Percentiles rank a stretch among this genome's conserved stretches.
phyloP scores from a whole-genome alignment of 345 rosid genomes.

The Lepidium aucheri region DNA sequence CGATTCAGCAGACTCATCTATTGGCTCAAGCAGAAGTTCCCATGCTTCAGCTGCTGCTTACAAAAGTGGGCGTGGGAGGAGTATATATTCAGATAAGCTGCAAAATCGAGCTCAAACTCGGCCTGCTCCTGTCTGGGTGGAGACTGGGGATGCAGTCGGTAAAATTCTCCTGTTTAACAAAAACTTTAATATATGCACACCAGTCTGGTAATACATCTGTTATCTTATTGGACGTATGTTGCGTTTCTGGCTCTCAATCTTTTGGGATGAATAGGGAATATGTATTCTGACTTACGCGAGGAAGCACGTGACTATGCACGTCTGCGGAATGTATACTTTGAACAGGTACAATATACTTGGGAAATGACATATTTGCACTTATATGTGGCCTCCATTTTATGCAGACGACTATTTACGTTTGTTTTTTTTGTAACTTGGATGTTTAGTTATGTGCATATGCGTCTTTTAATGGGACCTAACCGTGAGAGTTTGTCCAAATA shows the following conservation, averaged over 20 bases:
- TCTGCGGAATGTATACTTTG: conserved; percentile 75
- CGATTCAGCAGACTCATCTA: conserved; percentile 57
- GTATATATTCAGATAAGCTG: conserved; percentile 52
- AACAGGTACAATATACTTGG: conserved; percentile 53
- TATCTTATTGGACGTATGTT: background rate
- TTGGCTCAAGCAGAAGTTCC: conserved; percentile 81
- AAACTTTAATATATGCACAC: background rate
- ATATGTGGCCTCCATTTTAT: background rate
- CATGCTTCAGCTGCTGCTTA: conserved; percentile 46
- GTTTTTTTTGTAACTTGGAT: background rate
- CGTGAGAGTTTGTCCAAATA: background rate
- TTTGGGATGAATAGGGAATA: conserved; percentile 62
- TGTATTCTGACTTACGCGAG: conserved; percentile 82
- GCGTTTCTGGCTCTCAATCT: conserved; percentile 32
- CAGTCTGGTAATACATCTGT: conserved; percentile 22
- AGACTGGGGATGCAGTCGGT: conserved; percentile 99
- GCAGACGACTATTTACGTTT: background rate
- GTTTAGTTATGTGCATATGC: background rate
- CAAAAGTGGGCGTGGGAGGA: conserved; percentile 58
- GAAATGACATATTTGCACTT: background rate
- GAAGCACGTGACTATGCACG: conserved; percentile 95
- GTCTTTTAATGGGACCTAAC: background rate
- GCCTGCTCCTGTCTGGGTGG: conserved; percentile 87
- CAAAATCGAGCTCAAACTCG: conserved; percentile 62
- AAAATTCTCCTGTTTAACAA: conserved; percentile 34